Percentiles rank a stretch among this genome's conserved stretches.
phyloP scores from a whole-genome alignment of 257 asterid genomes.

The Verbena officinalis region DNA sequence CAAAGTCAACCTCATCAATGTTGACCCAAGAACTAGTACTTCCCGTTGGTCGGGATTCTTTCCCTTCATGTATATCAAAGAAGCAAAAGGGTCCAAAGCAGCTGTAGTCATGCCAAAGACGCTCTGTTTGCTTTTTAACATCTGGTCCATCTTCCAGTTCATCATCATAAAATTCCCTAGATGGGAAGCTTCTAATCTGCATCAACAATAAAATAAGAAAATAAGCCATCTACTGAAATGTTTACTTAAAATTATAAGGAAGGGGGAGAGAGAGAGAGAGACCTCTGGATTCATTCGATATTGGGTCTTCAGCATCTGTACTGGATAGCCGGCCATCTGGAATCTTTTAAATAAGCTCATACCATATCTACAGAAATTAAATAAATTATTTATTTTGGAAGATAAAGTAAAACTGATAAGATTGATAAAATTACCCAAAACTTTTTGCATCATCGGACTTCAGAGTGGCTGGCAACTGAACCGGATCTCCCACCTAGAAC shows the following conservation, averaged over 20 bases:
- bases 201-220: slow-evolving; percentile 31
- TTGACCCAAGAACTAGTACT: slow-evolving; percentile 90
- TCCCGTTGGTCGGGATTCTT: slow-evolving; percentile 75
- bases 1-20: slow-evolving; percentile 88
- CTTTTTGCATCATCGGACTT: slow-evolving; percentile 74
- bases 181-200: slow-evolving; percentile 96
- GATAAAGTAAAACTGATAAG: slow-evolving; percentile 4
- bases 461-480: slow-evolving; percentile 97
- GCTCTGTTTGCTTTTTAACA: slow-evolving; percentile 61
- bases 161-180: slow-evolving; percentile 84
- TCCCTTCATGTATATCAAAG: slow-evolving; percentile 85
- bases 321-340: slow-evolving; percentile 95
- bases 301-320: slow-evolving; percentile 96
- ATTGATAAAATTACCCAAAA: slow-evolving; percentile 59
- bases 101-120: slow-evolving; percentile 73
- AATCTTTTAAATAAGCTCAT: slow-evolving; percentile 89
- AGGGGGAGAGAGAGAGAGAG: slow-evolving; percentile 1
- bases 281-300: slow-evolving; percentile 99
- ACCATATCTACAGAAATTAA: slow-evolving; percentile 59
- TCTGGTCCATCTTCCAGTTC: slow-evolving; percentile 90
- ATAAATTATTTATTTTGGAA: slow-evolving; percentile 10
- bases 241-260: not conserved
- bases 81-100: slow-evolving; percentile 98
- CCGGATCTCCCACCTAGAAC: slow-evolving; percentile 94
- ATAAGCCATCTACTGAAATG: slow-evolving; percentile 11